Conservation (phyloP, 2,329 filamentous ascomycete species). For the Ascomycota sp. region DNA sequence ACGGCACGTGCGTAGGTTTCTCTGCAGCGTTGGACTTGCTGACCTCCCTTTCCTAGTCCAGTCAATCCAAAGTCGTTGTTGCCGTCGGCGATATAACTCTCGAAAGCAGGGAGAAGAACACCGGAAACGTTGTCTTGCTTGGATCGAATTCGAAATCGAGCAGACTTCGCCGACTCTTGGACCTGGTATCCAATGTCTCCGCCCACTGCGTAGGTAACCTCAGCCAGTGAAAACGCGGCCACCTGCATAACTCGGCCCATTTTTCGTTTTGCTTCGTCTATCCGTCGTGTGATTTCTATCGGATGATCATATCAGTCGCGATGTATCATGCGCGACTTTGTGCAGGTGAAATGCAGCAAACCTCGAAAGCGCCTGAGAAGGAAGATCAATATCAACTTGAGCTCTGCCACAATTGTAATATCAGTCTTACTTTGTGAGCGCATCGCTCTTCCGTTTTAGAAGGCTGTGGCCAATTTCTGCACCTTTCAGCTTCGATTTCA, state of each 20-base stretch:
- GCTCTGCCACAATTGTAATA: neutral
- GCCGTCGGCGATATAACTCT: constrained; percentile 70
- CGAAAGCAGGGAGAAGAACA: constrained; percentile 81
- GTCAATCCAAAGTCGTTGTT: constrained; percentile 93
- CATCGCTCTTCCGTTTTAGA: constrained; percentile 93
- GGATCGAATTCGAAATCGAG: constrained; percentile 76
- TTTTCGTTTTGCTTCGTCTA: constrained; percentile 97
- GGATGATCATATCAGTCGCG: constrained; percentile 2
- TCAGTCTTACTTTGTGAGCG: constrained; percentile 63
- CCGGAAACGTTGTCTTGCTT: constrained; percentile 98
- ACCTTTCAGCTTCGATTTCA: constrained; percentile 96
- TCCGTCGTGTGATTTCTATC: constrained; percentile 78
- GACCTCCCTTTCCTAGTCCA: constrained; percentile 84
- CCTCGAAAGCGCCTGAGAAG: constrained; percentile 66
- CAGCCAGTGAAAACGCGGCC: constrained; percentile 86
- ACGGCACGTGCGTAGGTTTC: constrained; percentile 93
- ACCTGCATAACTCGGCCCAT: constrained; percentile 99
- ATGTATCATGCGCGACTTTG: neutral
- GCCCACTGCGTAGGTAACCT: constrained; percentile 91
- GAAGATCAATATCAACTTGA: constrained; percentile 1
- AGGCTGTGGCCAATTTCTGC: constrained; percentile 80
- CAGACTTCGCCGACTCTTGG: constrained; percentile 81
- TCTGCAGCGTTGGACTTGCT: constrained; percentile 83
- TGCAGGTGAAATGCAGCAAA: constrained; percentile 12
- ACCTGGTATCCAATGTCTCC: constrained; percentile 93